Base-by-base conservation (phyloP, 257 asterid species). In the Scutellaria baicalensis region DNA sequence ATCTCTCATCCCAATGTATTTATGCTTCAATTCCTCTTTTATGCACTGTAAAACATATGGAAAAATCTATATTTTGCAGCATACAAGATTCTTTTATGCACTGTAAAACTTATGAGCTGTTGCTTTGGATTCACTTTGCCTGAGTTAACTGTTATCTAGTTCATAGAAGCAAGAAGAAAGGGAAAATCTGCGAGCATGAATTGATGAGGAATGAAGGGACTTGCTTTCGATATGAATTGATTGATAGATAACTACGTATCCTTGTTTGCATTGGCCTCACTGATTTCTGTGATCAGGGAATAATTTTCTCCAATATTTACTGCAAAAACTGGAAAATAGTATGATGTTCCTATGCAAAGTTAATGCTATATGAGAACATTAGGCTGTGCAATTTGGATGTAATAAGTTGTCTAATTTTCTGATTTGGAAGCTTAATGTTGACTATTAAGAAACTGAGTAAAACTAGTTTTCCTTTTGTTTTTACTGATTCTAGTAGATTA, bases 1-100 rank as follows among this genome's bases (percentile, higher is more conserved):
- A 85, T 92, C 39, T 84, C 97, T 64, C 98, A 92, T 79, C 98
- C 98, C 50, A 92, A 92, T 85, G 98, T 92, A 27, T 27, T 27
- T 27, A 83, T 66, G 81, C 36, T 44, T 59, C 59, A 12, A 40
- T 66, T 59, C 10, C 39, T 17, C 23, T 9, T 57, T 50, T 49
- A 7, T 48, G 13, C 49, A 35, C 13, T n/a, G 35, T 17, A 17
- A 23, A 42, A 44, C 50, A 20, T 35, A 38, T 13, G 23, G 18
- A 31, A 59, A 8, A 73, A 18, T 39, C 18, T 67, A 11, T 23
- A 38, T 14, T 51, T 18, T 18, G 20, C 21, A 27, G 33, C 33
- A 27, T 2, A 27, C 33, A 1, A 27, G 3, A 27, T 27, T 27
- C 2, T 27, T 27, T 27, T 27, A 5, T 27, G 2, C 4, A 47